Conservation (phyloP, 2,329 filamentous ascomycete genomes). For the Penicillium sp. region DNA sequence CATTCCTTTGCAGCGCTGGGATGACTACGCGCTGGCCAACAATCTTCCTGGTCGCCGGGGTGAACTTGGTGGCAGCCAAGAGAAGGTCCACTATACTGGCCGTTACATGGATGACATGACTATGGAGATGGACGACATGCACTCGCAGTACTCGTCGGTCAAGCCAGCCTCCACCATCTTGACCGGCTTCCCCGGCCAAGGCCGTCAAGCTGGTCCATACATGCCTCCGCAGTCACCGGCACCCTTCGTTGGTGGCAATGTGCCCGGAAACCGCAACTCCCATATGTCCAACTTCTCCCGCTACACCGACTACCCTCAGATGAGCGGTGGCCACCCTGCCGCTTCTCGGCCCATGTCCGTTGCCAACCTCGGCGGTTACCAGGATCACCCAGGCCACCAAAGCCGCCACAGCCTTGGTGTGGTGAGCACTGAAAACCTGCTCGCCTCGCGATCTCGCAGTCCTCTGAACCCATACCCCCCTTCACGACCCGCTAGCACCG, state of each 20-base stretch:
- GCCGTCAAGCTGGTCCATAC: slow-evolving; percentile 55
- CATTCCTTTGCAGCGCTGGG: slow-evolving; percentile 93
- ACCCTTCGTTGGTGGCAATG: slow-evolving; percentile 56
- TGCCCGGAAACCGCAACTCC: slow-evolving; percentile 55
- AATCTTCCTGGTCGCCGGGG: slow-evolving; percentile 88
- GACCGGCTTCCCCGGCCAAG: slow-evolving; percentile 69
- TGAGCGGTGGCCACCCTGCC: slow-evolving; percentile 30
- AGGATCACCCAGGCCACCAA: slow-evolving; percentile 31
- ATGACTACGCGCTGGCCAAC: slow-evolving; percentile 85
- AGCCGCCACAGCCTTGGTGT: slow-evolving; percentile 44
- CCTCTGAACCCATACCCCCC: slow-evolving; percentile 45
- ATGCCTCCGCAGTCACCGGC: slow-evolving; percentile 80
- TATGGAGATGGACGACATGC: slow-evolving; percentile 94
- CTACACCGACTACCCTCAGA: slow-evolving; percentile 59
- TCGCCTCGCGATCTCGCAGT: slow-evolving; percentile 42
- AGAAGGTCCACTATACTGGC: slow-evolving; percentile 50
- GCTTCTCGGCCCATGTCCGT: slow-evolving; percentile 56
- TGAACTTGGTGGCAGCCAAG: slow-evolving; percentile 59
- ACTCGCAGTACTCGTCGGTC: slow-evolving; percentile 89
- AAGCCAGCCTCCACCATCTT: slow-evolving; percentile 81
- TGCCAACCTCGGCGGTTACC: slow-evolving; percentile 50
- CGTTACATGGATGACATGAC: slow-evolving; percentile 67
- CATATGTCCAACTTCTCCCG: slow-evolving; percentile 65
- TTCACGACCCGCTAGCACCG: slow-evolving; percentile 51
- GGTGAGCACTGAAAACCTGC: slow-evolving; percentile 45